Evolutionary conservation across 148 eudicot species (phyloP).

Genomic region (Cornus kousa): DNA sequence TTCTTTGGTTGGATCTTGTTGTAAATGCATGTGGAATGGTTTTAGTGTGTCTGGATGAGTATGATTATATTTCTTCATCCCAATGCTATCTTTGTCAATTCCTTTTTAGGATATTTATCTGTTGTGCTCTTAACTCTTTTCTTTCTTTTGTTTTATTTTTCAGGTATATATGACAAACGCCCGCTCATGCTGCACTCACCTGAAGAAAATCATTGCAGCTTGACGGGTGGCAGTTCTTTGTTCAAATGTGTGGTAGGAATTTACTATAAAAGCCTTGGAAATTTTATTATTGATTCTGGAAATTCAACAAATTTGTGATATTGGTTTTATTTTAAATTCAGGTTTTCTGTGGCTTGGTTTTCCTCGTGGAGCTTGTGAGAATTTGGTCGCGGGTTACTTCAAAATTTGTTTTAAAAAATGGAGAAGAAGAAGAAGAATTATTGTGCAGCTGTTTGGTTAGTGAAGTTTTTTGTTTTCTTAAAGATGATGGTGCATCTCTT

Average conservation of each 20-base stretch:
- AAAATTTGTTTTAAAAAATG: background rate
- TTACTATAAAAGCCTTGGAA: background rate
- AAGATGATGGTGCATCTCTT: background rate
- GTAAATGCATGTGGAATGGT: too few species aligned
- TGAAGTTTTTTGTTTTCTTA: background rate
- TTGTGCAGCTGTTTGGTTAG: slow-evolving; percentile 19
- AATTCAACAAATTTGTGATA: background rate
- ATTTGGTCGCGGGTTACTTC: slow-evolving; percentile 5
- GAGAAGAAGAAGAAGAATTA: slow-evolving; percentile 18
- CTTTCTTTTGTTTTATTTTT: background rate
- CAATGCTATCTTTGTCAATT: background rate
- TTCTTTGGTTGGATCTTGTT: too few species aligned
- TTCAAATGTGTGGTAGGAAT: slow-evolving; percentile 37
- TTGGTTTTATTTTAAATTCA: slow-evolving; percentile 7
- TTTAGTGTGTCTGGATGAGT: too few species aligned
- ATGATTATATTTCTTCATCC: background rate
- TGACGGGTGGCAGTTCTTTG: slow-evolving; percentile 44
- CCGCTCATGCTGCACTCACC: slow-evolving; percentile 39
- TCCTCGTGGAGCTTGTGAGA: slow-evolving; percentile 20
- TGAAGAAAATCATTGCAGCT: slow-evolving; percentile 26
- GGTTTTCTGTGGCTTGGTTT: slow-evolving; percentile 31
- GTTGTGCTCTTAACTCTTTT: background rate
- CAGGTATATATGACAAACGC: slow-evolving; percentile 38
- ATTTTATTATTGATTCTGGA: background rate
- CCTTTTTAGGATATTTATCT: background rate